These are phyloP conservation scores for Metschnikowia continentalis DNA, from an alignment of 805 yeast species.

Conservation along the genomic window DNA sequence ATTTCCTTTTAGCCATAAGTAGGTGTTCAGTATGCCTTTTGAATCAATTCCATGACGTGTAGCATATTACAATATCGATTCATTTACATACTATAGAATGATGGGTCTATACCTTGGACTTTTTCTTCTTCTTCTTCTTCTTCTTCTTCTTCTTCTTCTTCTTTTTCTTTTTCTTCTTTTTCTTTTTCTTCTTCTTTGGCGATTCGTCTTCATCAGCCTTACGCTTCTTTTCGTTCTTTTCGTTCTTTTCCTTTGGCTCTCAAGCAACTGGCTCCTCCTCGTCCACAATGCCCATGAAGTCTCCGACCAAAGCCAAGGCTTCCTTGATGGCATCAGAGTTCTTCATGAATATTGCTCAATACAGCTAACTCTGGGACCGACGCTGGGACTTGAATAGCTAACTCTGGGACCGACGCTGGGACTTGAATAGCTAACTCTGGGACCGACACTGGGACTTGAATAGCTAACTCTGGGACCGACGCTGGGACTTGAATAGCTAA, in stretches of 20 bases:
- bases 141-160: conserved; percentile 23
- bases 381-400: too few relatives aligned
- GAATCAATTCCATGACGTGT: background rate
- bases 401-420: too few relatives aligned
- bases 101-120: conserved; percentile 38
- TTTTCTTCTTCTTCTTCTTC: conserved; percentile 40
- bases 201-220: too few relatives aligned
- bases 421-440: too few relatives aligned
- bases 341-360: too few relatives aligned
- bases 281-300: conserved; percentile 26
- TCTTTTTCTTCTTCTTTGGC: too few relatives aligned
- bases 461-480: too few relatives aligned
- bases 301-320: conserved; percentile 69
- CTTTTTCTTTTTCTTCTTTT: conserved; percentile 1
- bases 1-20: too few relatives aligned
- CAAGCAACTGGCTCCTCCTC: conserved; percentile 11
- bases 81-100: conserved; percentile 18
- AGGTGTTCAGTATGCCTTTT: too few relatives aligned
- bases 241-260: conserved; percentile 15
- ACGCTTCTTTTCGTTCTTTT: conserved; percentile 6
- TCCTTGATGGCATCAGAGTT: conserved; percentile 90
- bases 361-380: too few relatives aligned
- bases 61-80: background rate
- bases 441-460: too few relatives aligned
- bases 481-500: too few relatives aligned